Evolutionary conservation across 257 asterid genomes (phyloP), one percentile per base, ranked within the genome.

Genomic region (Cruciata laevipes): DNA sequence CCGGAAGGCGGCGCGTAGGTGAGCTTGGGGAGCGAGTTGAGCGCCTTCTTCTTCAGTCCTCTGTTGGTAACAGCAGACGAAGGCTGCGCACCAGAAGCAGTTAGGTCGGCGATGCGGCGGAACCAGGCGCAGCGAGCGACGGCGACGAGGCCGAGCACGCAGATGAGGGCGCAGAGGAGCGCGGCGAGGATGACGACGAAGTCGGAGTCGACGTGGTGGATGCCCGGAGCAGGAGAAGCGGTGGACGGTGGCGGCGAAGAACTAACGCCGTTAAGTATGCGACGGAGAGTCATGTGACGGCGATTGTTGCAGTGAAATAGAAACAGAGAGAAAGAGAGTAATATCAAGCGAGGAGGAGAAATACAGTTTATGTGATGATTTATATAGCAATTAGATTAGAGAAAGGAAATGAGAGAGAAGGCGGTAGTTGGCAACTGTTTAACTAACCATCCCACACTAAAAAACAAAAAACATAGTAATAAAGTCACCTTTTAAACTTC

Each of bases 41-140:
- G 72, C 2, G 59, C 68, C 49, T 76, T 76, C 56, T 76, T 76
- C 49, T 76, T 72, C 69, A 76, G 53, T 1, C 74, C 77, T 59
- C 44, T 76, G 66, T 76, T 11, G 11, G 6, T 20, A 53, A 53
- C 4, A 7, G 3, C 60, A n/a, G 60, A 1, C 3, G 60, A 53
- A 53, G 60, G 23, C 6, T 4, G 57, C 18, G 57, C 6, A 17
- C 4, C 2, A 51, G 57, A 10, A 51, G 57, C 23, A 13, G 51
- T 42, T 42, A 42, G 14, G 9, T 49, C 3, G 23, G 80, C 1
- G 68, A 76, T 31, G 27, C 73, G 76, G 13, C 80, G 73, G 63
- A 76, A 38, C 77, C 80, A 63, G 9, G 74, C 74, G 71, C 80
- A 71, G 9, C 77, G 71, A 16, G 74, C 77, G 23, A 76, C 65